phyloP scores from a whole-genome alignment of 257 asterid genomes.

The Solanum neorickii region DNA sequence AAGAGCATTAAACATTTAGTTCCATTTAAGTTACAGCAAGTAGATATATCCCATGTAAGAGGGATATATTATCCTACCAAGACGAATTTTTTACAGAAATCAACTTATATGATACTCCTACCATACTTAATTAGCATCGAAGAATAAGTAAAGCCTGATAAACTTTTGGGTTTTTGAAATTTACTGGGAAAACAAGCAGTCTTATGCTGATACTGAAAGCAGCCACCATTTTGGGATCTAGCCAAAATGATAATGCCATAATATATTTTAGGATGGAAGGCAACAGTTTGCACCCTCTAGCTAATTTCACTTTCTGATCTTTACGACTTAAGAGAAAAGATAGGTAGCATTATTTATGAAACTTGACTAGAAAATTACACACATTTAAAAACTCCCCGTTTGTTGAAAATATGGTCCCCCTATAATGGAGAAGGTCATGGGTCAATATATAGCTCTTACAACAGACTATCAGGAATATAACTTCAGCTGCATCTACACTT shows the following conservation, averaged over 20 bases:
- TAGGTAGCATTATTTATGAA: neutral
- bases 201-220: neutral
- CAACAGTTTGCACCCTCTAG: neutral
- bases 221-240: neutral
- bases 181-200: neutral
- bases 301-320: neutral
- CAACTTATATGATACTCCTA: neutral
- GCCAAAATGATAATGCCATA: neutral
- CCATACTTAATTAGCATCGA: neutral
- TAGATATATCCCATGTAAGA: neutral
- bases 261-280: neutral
- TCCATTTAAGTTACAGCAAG: neutral
- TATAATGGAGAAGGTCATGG: neutral
- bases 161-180: neutral
- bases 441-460: neutral
- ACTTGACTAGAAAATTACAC: neutral
- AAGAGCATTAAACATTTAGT: neutral
- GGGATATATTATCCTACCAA: neutral
- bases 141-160: neutral
- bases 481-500: neutral
- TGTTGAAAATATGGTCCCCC: neutral
- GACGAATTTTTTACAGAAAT: neutral
- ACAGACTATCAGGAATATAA: neutral
- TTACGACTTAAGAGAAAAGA: neutral
- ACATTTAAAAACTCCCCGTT: neutral